phyloP scores from a whole-genome alignment of 371 early-diverging fungal genomes.

The Chytridium lagenaria region DNA sequence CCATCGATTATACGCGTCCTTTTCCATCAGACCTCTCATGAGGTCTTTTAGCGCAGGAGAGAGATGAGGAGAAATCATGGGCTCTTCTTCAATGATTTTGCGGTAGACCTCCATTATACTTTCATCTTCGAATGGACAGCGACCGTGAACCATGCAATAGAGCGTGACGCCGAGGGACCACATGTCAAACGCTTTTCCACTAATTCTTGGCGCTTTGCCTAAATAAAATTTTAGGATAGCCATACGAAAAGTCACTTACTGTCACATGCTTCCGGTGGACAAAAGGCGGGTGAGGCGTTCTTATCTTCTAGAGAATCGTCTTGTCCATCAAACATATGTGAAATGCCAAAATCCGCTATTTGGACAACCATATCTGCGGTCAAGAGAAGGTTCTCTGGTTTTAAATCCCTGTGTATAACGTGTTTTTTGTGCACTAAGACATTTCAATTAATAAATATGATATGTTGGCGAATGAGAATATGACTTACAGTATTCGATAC shows the following conservation, averaged over 20 bases:
- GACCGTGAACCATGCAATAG: slow-evolving; percentile 92
- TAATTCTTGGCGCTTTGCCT: slow-evolving; percentile 36
- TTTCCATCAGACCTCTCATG: slow-evolving; percentile 75
- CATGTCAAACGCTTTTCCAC: slow-evolving; percentile 55
- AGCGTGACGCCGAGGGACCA: slow-evolving; percentile 79
- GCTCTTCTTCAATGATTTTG: slow-evolving; percentile 66
- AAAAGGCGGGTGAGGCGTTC: slow-evolving; percentile 57
- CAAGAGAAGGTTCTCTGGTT: slow-evolving; percentile 63
- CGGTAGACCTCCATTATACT: slow-evolving; percentile 69
- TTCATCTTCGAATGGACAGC: slow-evolving; percentile 86
- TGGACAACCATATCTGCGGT: slow-evolving; percentile 46
- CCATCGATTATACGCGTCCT: slow-evolving; percentile 78
- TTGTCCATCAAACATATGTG: slow-evolving; percentile 56
- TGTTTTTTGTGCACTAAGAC: slow-evolving; percentile 54
- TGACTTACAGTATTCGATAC: slow-evolving; percentile 62
- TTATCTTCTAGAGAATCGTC: slow-evolving; percentile 41
- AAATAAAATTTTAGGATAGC: background rate
- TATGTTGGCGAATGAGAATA: background rate
- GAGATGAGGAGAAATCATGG: slow-evolving; percentile 39
- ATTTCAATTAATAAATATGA: background rate
- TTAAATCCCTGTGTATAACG: slow-evolving; percentile 64
- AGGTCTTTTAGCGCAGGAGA: slow-evolving; percentile 63
- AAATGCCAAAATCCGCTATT: slow-evolving; percentile 65
- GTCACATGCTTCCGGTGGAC: slow-evolving; percentile 57
- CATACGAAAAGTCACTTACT: slow-evolving; percentile 36